Base-by-base conservation (phyloP, 495 filamentous ascomycete genomes). In the Corynascus novoguineensis region DNA sequence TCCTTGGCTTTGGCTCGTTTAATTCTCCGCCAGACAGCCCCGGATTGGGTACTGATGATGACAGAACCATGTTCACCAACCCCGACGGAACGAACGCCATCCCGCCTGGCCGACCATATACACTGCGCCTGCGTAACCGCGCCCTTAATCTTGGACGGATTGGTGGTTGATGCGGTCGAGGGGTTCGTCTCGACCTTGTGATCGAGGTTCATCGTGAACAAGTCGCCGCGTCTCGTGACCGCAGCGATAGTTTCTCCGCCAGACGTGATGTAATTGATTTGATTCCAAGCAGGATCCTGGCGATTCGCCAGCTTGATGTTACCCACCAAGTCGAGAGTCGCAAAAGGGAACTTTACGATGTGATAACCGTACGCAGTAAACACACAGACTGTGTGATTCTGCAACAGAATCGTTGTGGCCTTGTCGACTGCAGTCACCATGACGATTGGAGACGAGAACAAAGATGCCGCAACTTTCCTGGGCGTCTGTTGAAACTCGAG, bases 341-440 rank as follows among this genome's bases (percentile, higher is more conserved):
- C 64, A 21, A 88, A 74, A 0, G 90, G 88, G 60, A 97, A 92
- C 17, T 81, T 82, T 15, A 98, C 75, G 50, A 87, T 90, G 12
- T 88, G 86, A 65, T 95, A 97, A 3, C 92, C 93, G 64, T 92
- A 96, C 46, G 91, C 92, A 0, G 89, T 90, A 64, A 98, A 92
- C 0, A 98, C 84, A 76, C 86, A 95, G 28, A 97, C 90, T 34
- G 92, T 88, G 61, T 88, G 83, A 62, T 88, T 95, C 49, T 89
- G 86, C 4, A 98, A 81, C 35, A 98, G 73, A 55, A 92, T 83
- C 7, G 87, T 83, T 1, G 93, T 97, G 25, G 93, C 92, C 58
- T 84, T 86, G 62, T 97, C 92, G 52, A 95, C 96, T 12, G 93
- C 93, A 4, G 89, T 86, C 0, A 93, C 86, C 71, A 85, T 86